These are phyloP conservation scores for Phytophthora agathidicida DNA, from an alignment of 352 stramenopile genomes.

Conservation along the genomic window DNA sequence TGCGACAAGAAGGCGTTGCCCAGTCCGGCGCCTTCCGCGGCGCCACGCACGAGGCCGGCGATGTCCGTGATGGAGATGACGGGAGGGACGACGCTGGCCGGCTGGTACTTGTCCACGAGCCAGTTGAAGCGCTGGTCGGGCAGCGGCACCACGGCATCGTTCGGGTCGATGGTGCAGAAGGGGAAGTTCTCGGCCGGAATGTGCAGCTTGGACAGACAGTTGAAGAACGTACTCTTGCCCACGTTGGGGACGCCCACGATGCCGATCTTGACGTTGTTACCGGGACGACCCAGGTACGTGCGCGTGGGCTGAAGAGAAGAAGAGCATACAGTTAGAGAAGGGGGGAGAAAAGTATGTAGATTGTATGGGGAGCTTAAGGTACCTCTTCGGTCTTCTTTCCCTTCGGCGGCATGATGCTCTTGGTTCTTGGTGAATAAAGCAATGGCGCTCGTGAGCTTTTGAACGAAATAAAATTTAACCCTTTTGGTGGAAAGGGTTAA, in stretches of 20 bases:
- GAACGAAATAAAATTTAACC: slow-evolving; percentile 9
- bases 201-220: slow-evolving; percentile 96
- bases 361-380: background rate
- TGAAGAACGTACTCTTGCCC: slow-evolving; percentile 99
- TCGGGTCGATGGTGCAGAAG: slow-evolving; percentile 99
- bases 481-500: background rate
- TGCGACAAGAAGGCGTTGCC: slow-evolving; percentile 99
- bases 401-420: slow-evolving; percentile 72
- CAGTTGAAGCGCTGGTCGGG: slow-evolving; percentile 99
- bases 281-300: slow-evolving; percentile 83
- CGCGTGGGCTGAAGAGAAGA: slow-evolving; percentile 38
- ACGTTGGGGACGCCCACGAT: slow-evolving; percentile 99
- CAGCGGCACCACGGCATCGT: slow-evolving; percentile 97
- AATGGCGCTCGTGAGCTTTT: slow-evolving; percentile 34
- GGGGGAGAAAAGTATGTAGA: background rate
- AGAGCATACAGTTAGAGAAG: slow-evolving; percentile 4
- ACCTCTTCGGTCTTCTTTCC: slow-evolving; percentile 84
- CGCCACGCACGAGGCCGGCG: slow-evolving; percentile 97
- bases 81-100: slow-evolving; percentile 94
- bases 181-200: slow-evolving; percentile 94
- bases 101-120: slow-evolving; percentile 96
- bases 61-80: slow-evolving; percentile 99
- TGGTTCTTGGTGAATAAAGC: slow-evolving; percentile 17
- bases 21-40: slow-evolving; percentile 97
- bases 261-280: slow-evolving; percentile 98